Conservation (phyloP, 768 basidiomycete species). For the Lentinula detonsa region DNA sequence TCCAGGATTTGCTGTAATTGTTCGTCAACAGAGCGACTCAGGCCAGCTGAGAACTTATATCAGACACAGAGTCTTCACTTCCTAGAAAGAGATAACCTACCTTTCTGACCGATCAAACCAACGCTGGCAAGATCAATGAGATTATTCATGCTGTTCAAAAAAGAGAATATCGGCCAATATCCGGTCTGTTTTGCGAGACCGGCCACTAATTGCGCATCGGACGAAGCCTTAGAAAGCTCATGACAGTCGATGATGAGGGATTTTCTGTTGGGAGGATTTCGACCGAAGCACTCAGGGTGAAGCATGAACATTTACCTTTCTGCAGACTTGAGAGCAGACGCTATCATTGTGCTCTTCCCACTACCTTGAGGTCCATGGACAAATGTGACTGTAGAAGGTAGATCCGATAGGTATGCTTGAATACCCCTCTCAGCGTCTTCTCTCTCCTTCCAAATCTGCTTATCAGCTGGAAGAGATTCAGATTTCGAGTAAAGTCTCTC, state of each 20-base stretch:
- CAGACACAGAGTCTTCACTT: neutral
- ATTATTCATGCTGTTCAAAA: slow-evolving; percentile 20
- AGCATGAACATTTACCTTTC: slow-evolving; percentile 33
- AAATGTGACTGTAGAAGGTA: slow-evolving; percentile 77
- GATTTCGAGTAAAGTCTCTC: slow-evolving; percentile 28
- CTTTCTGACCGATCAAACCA: slow-evolving; percentile 94
- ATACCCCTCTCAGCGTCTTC: slow-evolving; percentile 67
- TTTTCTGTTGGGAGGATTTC: slow-evolving; percentile 39
- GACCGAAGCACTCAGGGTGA: neutral
- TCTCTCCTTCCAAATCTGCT: slow-evolving; percentile 80
- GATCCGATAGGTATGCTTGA: slow-evolving; percentile 67
- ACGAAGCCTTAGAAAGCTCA: slow-evolving; percentile 59
- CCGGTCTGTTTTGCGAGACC: slow-evolving; percentile 79
- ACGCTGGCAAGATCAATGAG: slow-evolving; percentile 26
- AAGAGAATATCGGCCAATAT: slow-evolving; percentile 85
- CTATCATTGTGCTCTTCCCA: slow-evolving; percentile 63
- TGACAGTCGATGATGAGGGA: slow-evolving; percentile 80
- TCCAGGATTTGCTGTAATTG: slow-evolving; percentile 83
- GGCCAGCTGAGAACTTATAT: slow-evolving; percentile 53
- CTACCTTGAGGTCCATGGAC: slow-evolving; percentile 82
- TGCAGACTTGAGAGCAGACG: slow-evolving; percentile 43
- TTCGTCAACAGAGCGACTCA: slow-evolving; percentile 71
- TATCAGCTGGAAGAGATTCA: slow-evolving; percentile 9
- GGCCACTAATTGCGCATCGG: slow-evolving; percentile 59
- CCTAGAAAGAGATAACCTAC: slow-evolving; percentile 26